Percentiles rank a stretch among this genome's conserved stretches.
phyloP scores from a whole-genome alignment of 495 filamentous ascomycete genomes.

The Aspergillus kassunensis region DNA sequence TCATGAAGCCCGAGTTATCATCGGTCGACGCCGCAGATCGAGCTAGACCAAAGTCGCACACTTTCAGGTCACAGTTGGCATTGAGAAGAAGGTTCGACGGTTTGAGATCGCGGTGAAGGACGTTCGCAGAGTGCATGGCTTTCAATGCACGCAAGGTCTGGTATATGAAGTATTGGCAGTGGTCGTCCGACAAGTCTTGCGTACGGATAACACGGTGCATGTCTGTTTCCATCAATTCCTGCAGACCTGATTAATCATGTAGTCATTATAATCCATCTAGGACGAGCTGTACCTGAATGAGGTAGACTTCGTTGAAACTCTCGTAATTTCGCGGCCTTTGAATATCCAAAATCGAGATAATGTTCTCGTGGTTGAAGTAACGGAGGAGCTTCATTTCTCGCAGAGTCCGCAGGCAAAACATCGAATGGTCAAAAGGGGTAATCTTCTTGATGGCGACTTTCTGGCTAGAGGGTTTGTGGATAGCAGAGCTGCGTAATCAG shows the following conservation, averaged over 20 bases:
- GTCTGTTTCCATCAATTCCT: constrained; percentile 99
- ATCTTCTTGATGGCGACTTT: constrained; percentile 99
- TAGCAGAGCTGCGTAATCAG: constrained; percentile 70
- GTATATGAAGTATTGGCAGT: constrained; percentile 99
- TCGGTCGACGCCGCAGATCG: constrained; percentile 89
- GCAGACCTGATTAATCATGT: constrained; percentile 5
- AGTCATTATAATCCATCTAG: too few relatives aligned
- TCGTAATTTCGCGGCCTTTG: constrained; percentile 96
- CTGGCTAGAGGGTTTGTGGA: constrained; percentile 97
- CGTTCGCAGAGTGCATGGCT: constrained; percentile 98
- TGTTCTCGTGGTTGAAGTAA: constrained; percentile 99
- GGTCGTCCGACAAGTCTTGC: constrained; percentile 96
- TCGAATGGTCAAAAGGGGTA: constrained; percentile 97
- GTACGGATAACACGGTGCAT: constrained; percentile 99
- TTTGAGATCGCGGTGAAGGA: constrained; percentile 95
- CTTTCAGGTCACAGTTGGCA: constrained; percentile 98
- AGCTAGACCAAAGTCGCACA: constrained; percentile 96
- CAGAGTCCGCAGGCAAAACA: constrained; percentile 96
- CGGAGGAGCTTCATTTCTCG: constrained; percentile 99
- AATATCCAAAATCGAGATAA: constrained; percentile 98
- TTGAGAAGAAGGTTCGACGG: constrained; percentile 96
- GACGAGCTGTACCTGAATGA: constrained; percentile 76
- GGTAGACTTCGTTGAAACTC: constrained; percentile 95
- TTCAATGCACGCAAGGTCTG: constrained; percentile 97
- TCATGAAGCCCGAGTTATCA: constrained; percentile 99